phyloP scores from a whole-genome alignment of 2,329 filamentous ascomycete genomes.

The Trichoderma sp. region DNA sequence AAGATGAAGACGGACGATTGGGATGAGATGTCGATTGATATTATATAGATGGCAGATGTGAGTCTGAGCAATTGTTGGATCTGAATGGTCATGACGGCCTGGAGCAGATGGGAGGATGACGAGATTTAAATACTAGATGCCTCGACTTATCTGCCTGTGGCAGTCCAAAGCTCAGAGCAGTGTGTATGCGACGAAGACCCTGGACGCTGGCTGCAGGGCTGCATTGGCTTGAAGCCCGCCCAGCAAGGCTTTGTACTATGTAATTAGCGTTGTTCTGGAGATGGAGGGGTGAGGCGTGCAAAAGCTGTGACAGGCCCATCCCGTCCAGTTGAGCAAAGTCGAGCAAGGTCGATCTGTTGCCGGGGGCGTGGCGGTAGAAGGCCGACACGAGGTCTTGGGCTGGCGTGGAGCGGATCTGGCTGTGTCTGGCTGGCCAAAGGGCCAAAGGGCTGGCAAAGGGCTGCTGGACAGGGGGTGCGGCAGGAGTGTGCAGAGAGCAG shows the following conservation, averaged over 20 bases:
- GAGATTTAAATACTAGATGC: slow-evolving; percentile 19
- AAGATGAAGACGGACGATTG: slow-evolving; percentile 3
- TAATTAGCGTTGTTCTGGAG: slow-evolving; percentile 17
- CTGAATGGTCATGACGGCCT: slow-evolving; percentile 10
- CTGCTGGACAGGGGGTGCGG: not conserved
- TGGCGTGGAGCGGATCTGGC: slow-evolving; percentile 16
- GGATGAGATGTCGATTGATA: slow-evolving; percentile 16
- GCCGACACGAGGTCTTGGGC: not conserved
- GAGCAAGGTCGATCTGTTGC: slow-evolving; percentile 13
- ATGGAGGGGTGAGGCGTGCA: not conserved
- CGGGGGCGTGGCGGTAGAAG: not conserved
- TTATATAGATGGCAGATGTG: slow-evolving; percentile 8
- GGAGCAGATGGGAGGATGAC: slow-evolving; percentile 18
- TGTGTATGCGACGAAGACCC: slow-evolving; percentile 16
- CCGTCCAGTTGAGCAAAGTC: slow-evolving; percentile 9
- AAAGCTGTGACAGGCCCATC: slow-evolving; percentile 17
- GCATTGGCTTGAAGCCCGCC: slow-evolving; percentile 20
- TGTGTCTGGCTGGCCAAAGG: slow-evolving; percentile 12
- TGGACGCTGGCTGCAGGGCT: slow-evolving; percentile 20
- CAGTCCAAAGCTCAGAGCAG: slow-evolving; percentile 13
- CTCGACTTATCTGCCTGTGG: slow-evolving; percentile 16
- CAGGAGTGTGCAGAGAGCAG: not conserved
- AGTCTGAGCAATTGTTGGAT: slow-evolving; percentile 14
- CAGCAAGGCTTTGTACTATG: slow-evolving; percentile 20
- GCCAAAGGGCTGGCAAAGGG: too few relatives aligned